Conservation (phyloP, 345 rosid genomes). For the Heritiera fomes region DNA sequence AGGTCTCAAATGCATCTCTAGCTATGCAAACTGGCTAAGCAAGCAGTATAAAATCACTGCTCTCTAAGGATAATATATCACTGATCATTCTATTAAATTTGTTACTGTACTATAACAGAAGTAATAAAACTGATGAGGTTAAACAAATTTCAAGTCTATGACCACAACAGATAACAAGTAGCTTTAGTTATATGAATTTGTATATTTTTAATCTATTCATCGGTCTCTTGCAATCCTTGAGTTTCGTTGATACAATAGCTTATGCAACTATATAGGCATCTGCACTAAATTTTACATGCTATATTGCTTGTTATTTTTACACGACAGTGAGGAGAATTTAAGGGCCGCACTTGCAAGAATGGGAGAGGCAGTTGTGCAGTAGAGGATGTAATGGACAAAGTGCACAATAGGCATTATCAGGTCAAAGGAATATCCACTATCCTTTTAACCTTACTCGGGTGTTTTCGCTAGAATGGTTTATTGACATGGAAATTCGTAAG, state of each 20-base stretch:
- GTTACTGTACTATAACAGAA: not conserved
- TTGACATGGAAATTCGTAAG: not conserved
- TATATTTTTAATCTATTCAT: too few relatives aligned
- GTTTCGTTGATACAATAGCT: not conserved
- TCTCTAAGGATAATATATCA: not conserved
- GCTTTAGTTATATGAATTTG: not conserved
- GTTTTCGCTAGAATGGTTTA: not conserved
- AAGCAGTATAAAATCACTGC: not conserved
- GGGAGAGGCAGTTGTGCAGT: constrained; percentile 65
- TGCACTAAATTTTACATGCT: not conserved
- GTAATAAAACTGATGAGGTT: not conserved
- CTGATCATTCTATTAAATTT: not conserved
- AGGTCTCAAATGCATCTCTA: not conserved
- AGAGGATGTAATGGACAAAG: constrained; percentile 81
- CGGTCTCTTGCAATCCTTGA: too few relatives aligned
- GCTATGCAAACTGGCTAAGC: not conserved
- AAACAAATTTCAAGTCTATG: not conserved
- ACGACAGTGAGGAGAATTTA: constrained; percentile 75
- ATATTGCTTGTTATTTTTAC: constrained; percentile 15
- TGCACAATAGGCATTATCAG: constrained; percentile 73
- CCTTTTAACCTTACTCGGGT: constrained; percentile 8
- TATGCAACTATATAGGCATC: not conserved
- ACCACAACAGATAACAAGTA: not conserved
- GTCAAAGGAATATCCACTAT: constrained; percentile 34
- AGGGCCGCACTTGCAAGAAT: constrained; percentile 78